Conservation (phyloP, 139 green algal species). For the Haematococcus sp. region DNA sequence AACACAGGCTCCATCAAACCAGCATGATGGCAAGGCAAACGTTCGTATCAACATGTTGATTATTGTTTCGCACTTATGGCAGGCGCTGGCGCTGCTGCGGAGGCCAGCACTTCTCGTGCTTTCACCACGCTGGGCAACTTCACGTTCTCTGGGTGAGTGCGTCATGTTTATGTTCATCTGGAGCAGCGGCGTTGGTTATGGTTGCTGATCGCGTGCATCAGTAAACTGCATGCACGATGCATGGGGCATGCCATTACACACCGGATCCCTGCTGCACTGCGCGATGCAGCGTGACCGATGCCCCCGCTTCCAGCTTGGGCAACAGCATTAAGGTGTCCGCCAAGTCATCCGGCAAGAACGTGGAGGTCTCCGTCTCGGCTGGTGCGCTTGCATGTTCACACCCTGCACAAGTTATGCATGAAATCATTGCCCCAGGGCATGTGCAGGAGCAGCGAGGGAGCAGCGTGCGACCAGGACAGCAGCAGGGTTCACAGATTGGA, state of each 20-base stretch:
- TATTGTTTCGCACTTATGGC: too few species aligned
- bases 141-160: conserved; percentile 21
- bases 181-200: too few species aligned
- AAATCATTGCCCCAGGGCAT: too few species aligned
- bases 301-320: conserved; percentile 30
- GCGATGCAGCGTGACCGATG: conserved; percentile 27
- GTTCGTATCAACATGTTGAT: too few species aligned
- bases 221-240: neutral
- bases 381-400: conserved; percentile 14
- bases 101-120: neutral
- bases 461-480: too few species aligned
- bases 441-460: neutral
- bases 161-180: too few species aligned
- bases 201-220: too few species aligned
- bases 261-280: neutral
- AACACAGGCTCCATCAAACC: too few species aligned
- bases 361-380: conserved; percentile 41
- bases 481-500: too few species aligned
- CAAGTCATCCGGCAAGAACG: conserved; percentile 31
- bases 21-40: too few species aligned
- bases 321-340: conserved; percentile 32
- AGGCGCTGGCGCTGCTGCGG: neutral
- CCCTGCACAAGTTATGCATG: too few species aligned
- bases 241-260: neutral
- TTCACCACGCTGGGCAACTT: conserved; percentile 24